These are phyloP conservation scores for Pythium coloratum DNA, from an alignment of 352 stramenopile genomes.

Conservation along the genomic window DNA sequence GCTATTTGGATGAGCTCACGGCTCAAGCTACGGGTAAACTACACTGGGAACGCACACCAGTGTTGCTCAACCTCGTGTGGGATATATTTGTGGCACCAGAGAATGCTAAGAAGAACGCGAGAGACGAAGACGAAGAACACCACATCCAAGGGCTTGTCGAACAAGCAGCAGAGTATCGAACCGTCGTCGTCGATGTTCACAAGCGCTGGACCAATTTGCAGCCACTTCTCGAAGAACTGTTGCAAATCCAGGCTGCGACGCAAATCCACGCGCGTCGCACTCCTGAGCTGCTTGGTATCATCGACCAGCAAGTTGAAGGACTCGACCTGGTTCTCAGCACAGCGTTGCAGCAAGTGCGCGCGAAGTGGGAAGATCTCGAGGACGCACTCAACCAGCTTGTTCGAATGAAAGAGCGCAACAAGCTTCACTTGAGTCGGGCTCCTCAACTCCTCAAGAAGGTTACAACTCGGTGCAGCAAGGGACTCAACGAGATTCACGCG, in stretches of 20 bases:
- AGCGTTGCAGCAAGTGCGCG: conserved; percentile 56
- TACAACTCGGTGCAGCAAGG: conserved; percentile 50
- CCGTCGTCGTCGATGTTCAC: conserved; percentile 54
- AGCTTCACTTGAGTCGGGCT: conserved; percentile 57
- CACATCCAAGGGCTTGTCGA: conserved; percentile 37
- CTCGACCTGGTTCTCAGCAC: conserved; percentile 63
- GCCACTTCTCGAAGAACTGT: conserved; percentile 58
- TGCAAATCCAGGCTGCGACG: conserved; percentile 45
- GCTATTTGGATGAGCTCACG: conserved; percentile 55
- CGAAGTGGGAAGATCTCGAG: conserved; percentile 56
- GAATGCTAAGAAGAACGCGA: conserved; percentile 14
- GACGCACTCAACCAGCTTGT: conserved; percentile 54
- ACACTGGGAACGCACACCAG: conserved; percentile 64
- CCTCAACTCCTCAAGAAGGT: conserved; percentile 56
- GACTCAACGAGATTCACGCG: conserved; percentile 48
- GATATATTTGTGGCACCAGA: conserved; percentile 61
- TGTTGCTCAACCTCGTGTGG: conserved; percentile 67
- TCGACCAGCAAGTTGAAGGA: conserved; percentile 53
- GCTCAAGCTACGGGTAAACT: conserved; percentile 46
- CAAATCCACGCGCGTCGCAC: conserved; percentile 64
- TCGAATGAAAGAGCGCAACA: conserved; percentile 56
- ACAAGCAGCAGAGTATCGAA: conserved; percentile 46
- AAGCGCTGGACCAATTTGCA: conserved; percentile 72
- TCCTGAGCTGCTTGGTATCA: conserved; percentile 39
- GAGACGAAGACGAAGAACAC: conserved; percentile 36